These are phyloP conservation scores for Diplogelasinospora grovesii DNA, from an alignment of 495 filamentous ascomycete genomes.

Conservation along the genomic window DNA sequence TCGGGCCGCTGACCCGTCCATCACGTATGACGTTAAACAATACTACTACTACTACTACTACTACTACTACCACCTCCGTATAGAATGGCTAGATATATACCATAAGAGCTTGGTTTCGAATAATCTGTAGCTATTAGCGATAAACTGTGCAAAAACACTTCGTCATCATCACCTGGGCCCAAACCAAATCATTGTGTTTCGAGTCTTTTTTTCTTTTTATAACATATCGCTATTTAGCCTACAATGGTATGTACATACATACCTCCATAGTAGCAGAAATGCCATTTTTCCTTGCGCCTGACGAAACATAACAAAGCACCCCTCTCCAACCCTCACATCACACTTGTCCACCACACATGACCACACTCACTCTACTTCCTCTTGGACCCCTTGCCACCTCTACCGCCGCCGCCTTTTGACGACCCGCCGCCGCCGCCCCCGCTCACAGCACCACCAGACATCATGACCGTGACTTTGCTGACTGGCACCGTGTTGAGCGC, in stretches of 20 bases:
- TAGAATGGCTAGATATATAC: too few relatives aligned
- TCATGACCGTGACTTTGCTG: constrained; percentile 77
- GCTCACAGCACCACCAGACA: constrained; percentile 45
- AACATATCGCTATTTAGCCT: background rate
- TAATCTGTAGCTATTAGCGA: too few relatives aligned
- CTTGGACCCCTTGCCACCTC: constrained; percentile 13
- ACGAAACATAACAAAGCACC: constrained; percentile 2
- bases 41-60: too few relatives aligned
- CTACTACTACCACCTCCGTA: too few relatives aligned
- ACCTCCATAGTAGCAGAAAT: background rate
- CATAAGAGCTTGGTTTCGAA: too few relatives aligned
- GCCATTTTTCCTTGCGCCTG: background rate
- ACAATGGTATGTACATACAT: background rate
- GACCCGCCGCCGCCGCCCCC: constrained; percentile 35
- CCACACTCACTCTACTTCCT: background rate
- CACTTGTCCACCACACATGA: background rate
- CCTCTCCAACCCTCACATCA: background rate
- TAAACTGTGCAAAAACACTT: too few relatives aligned
- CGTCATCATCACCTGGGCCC: too few relatives aligned
- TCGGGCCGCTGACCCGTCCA: too few relatives aligned
- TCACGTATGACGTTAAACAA: too few relatives aligned
- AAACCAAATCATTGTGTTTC: too few relatives aligned
- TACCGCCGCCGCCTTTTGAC: constrained; percentile 27
- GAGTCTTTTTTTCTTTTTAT: constrained; percentile 1
- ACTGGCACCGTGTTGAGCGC: constrained; percentile 76